These are phyloP conservation scores for Zoysia matrella DNA, from an alignment of 202 grass and related monocot species.

Conservation along the genomic window DNA sequence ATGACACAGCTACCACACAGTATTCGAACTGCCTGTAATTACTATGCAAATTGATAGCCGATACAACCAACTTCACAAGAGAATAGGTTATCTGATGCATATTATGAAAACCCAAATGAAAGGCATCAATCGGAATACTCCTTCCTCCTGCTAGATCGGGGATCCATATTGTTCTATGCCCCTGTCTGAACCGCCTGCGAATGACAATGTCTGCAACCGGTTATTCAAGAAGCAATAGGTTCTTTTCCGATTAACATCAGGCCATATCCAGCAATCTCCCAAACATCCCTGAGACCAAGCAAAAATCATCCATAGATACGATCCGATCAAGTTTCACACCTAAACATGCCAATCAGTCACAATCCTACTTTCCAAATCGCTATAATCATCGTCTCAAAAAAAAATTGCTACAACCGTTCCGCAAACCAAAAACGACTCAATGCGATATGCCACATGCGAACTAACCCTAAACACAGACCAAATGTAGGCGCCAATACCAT, in stretches of 20 bases:
- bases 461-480: no score
- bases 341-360: neutral
- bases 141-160: neutral
- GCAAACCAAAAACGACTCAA: neutral
- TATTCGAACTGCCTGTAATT: no score
- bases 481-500: conserved; percentile 22
- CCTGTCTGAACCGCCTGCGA: conserved; percentile 59
- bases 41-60: no score
- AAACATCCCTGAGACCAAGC: neutral
- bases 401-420: no score
- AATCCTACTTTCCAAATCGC: no score
- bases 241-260: neutral
- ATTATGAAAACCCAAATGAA: neutral
- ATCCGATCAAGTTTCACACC: neutral
- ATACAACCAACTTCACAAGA: no score
- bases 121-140: neutral
- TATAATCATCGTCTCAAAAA: no score
- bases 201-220: conserved; percentile 31
- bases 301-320: neutral
- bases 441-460: neutral
- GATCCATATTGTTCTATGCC: conserved; percentile 52
- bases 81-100: no score
- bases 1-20: neutral
- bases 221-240: conserved; percentile 60
- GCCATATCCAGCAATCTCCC: neutral